Base-by-base conservation (phyloP, 345 rosid species). In the Odontarrhena argentea region DNA sequence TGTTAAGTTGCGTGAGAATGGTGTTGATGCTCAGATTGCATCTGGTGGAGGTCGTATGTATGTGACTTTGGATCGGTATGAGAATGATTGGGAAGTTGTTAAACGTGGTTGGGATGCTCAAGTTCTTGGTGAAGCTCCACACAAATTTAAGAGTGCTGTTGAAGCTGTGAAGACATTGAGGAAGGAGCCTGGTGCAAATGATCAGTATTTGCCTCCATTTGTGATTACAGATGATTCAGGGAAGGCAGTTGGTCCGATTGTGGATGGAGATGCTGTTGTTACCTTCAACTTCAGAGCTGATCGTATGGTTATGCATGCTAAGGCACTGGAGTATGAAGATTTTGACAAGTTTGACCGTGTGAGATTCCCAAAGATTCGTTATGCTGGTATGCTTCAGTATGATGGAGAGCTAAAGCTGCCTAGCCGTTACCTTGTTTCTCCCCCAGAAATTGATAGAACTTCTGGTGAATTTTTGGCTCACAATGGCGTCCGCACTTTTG, bases 51-150 rank as follows among this genome's bases (percentile, higher is more conserved):
- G 99, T 22, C 96, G 99, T 56, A 94, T 94, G 99, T 78, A 87
- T 28, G 97, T 94, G 42, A 94, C 97, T 2, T 84, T 94, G 95
- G 99, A 94, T 63, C 86, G 99, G 2, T 94, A 94, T 46, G 99
- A 94, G 99, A 94, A 94, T 69, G 99, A 94, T 65, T 94, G 99
- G 99, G 60, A 65, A 54, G 97, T 94, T 55, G 89, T 91, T 13
- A 94, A 94, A 64, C 78, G 97, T 60, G 99, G 99, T 48, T 94
- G 99, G 99, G 96, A 94, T 76, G 99, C 99, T 63, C 99, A 94
- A 68, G 96, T 94, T 78, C 96, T 94, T 32, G 99, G 98, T 14
- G 96, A 91, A 84, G 97, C 99, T 57, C 99, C 95, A 2, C 55
- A 91, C 82, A 88, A 91, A 74, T 94, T 94, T 55, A 84, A 34